phyloP scores from a whole-genome alignment of 441 rosid species.

The Viola pubescens region DNA sequence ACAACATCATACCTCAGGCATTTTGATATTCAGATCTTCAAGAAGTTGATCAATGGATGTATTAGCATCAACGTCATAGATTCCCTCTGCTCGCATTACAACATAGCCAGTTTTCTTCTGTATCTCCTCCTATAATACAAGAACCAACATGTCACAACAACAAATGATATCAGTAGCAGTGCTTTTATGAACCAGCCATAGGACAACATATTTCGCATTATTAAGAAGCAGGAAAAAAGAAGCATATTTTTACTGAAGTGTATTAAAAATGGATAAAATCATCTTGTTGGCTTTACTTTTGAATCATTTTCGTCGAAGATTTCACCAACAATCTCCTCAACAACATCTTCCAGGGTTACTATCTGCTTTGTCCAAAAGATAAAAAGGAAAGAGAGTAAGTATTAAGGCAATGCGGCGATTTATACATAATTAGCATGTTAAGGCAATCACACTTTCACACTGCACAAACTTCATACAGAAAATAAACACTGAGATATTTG shows the following conservation, averaged over 20 bases:
- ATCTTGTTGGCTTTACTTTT: slow-evolving; percentile 41
- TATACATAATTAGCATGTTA: background rate
- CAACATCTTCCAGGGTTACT: slow-evolving; percentile 93
- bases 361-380: slow-evolving; percentile 45
- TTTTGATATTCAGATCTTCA: slow-evolving; percentile 85
- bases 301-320: slow-evolving; percentile 98
- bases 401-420: background rate
- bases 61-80: slow-evolving; percentile 94
- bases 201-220: background rate
- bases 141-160: background rate
- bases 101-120: slow-evolving; percentile 97
- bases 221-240: background rate
- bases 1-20: slow-evolving; percentile 70
- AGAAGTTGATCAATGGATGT: slow-evolving; percentile 95
- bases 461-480: too few species aligned
- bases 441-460: too few species aligned
- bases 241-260: background rate
- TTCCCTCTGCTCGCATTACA: slow-evolving; percentile 93
- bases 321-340: slow-evolving; percentile 99
- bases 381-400: slow-evolving; percentile 2
- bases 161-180: background rate
- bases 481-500: too few species aligned
- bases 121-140: slow-evolving; percentile 75
- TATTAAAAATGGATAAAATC: slow-evolving; percentile 3
- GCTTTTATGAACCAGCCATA: background rate